A percentile compares a stretch with the other conserved stretches of the same genome.
Evolutionary conservation across 2,329 filamentous ascomycete genomes (phyloP).

Genomic region (Phialophora tarda): DNA sequence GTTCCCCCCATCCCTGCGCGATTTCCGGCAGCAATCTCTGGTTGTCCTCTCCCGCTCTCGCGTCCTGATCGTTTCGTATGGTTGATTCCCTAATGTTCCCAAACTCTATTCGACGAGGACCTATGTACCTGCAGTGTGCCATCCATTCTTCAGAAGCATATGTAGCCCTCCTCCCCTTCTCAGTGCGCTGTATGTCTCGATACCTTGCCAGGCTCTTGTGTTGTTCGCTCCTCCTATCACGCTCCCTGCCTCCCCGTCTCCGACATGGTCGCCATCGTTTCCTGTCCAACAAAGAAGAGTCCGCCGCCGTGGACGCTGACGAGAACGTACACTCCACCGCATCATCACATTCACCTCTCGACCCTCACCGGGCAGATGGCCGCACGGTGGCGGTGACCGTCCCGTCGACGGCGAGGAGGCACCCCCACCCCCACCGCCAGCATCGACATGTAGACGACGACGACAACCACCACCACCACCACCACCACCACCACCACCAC

Average conservation of each 20-base stretch:
- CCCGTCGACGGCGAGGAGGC: not conserved
- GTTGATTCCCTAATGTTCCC: not conserved
- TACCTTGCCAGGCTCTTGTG: not conserved
- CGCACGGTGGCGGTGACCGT: too few relatives aligned
- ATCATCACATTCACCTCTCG: not conserved
- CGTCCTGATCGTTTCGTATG: not conserved
- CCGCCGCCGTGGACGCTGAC: not conserved
- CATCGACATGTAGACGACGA: not conserved
- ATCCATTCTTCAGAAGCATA: not conserved
- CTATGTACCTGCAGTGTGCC: not conserved
- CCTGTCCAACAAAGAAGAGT: not conserved
- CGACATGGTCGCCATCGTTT: not conserved
- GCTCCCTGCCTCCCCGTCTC: not conserved
- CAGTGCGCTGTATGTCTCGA: not conserved
- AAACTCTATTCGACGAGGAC: slow-evolving; percentile 1
- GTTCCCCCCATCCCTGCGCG: not conserved
- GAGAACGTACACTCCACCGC: too few relatives aligned
- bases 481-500: not conserved
- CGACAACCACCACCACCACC: too few relatives aligned
- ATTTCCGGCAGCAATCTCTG: not conserved
- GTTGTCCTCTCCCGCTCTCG: not conserved
- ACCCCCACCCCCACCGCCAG: too few relatives aligned
- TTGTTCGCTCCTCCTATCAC: not conserved
- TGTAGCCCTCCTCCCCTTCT: not conserved
- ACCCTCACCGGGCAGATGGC: not conserved